Evolutionary conservation across 768 basidiomycete genomes (phyloP), one percentile per base, ranked within the genome.

Genomic region (Collybiopsis confluens): DNA sequence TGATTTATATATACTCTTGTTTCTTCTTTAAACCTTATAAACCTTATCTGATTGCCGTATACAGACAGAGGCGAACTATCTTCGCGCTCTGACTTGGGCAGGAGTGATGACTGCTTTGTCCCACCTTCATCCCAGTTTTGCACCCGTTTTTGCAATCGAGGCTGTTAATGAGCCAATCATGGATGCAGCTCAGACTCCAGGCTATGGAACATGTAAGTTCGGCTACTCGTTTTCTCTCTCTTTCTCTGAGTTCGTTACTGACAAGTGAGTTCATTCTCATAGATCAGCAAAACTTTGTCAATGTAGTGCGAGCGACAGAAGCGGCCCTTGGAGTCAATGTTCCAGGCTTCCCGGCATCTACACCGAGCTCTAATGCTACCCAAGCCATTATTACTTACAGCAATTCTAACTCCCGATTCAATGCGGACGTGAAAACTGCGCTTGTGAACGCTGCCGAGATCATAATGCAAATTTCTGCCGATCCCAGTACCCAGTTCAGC

Each of bases 111-210:
- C 90, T 1, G 67, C 77, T 9, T 69, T 92, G 3, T 70, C 86
- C 1, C 90, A 92, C 59, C 67, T 86, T 33, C 84, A 90, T 62
- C 76, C 88, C 4, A 69, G 72, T 36, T 92, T 92, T 61, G 68
- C 60, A 15, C 80, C 72, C 26, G 88, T 86, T n/a, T 83, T 85
- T 40, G 72, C 85, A 1, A 85, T 92, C 27, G 79, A 92, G 59
- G 90, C 90, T 1, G 73, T 86, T 23, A 92, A 92, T 57, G 90
- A 92, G 54, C 86, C 86, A 0, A 81, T 88, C 60, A 86, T 82
- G 85, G 69, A 92, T 61, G 86, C 87, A 7, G 62, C 54, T n/a
- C 66, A 74, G 56, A 91, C 90, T 1, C 88, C 90, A 0, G 79
- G 74, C 26, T 83, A 86, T 43, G 88, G 88, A 23, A 71, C 75